Evolutionary conservation across 331 rosid species (phyloP).

Genomic region (Spiraea crenata): DNA sequence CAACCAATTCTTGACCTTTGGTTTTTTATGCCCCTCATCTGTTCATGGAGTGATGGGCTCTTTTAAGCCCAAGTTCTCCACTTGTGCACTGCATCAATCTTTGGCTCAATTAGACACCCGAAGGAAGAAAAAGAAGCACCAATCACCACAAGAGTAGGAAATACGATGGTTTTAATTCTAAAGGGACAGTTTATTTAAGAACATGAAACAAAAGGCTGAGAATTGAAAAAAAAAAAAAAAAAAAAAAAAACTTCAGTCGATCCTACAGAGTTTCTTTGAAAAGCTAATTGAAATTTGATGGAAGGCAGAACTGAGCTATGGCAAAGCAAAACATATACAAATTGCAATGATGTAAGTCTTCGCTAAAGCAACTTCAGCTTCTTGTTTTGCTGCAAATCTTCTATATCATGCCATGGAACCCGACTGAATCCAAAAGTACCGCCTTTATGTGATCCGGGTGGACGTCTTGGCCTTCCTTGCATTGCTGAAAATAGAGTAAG

Average conservation of each 20-base stretch:
- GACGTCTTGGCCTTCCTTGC: conserved; percentile 74
- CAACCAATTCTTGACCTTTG: no score
- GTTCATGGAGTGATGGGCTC: no score
- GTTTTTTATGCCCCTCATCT: no score
- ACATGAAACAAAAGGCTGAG: neutral
- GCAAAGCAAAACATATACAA: neutral
- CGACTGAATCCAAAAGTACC: conserved; percentile 76
- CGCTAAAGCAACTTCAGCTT: conserved; percentile 7
- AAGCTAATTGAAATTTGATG: conserved; percentile 3
- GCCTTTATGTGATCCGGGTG: conserved; percentile 84
- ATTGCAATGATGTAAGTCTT: neutral
- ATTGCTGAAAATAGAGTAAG: conserved; percentile 56
- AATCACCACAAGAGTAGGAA: neutral
- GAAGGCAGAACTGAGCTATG: conserved; percentile 12
- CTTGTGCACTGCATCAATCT: no score
- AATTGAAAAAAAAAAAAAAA: neutral
- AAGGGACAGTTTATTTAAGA: conserved; percentile 6
- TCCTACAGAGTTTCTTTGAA: conserved; percentile 7
- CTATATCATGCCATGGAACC: conserved; percentile 62
- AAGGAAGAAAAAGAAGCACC: neutral
- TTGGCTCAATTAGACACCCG: no score
- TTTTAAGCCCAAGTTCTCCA: no score
- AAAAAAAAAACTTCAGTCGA: conserved; percentile 1
- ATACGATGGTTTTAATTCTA: neutral
- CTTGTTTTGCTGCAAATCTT: conserved; percentile 6